A percentile compares a stretch with the other conserved stretches of the same genome.
Conservation (phyloP, 73 alveolate species). For the Paramecium sexaurelia region DNA sequence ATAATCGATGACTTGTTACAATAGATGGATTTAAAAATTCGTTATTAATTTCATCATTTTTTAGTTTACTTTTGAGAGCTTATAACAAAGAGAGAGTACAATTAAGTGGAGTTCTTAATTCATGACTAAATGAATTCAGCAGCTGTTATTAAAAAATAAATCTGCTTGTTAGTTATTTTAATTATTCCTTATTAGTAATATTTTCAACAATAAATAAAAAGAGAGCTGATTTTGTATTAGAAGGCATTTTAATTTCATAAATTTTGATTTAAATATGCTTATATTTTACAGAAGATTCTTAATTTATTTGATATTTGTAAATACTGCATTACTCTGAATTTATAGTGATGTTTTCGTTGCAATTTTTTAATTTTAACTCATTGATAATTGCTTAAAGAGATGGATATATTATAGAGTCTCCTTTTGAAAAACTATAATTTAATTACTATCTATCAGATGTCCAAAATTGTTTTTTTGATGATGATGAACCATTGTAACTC, state of each 20-base stretch:
- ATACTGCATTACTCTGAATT: neutral
- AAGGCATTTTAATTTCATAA: neutral
- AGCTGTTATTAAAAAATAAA: neutral
- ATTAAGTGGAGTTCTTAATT: conserved; percentile 66
- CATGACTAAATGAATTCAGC: conserved; percentile 56
- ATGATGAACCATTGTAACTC: neutral
- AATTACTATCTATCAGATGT: neutral
- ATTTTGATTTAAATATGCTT: neutral
- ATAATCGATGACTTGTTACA: neutral
- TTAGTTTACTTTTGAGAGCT: conserved; percentile 20
- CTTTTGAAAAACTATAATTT: neutral
- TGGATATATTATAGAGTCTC: neutral
- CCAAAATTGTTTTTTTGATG: neutral
- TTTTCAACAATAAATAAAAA: neutral
- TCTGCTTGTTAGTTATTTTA: neutral
- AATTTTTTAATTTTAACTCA: neutral
- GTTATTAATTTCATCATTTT: neutral
- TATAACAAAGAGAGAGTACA: conserved; percentile 51
- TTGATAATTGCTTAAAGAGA: neutral
- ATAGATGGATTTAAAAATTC: conserved; percentile 54
- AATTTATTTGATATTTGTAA: neutral
- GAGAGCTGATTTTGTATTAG: neutral
- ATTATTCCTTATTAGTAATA: conserved; percentile 1
- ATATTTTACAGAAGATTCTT: neutral
- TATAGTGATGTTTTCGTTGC: neutral